Evolutionary conservation across 495 filamentous ascomycete genomes (phyloP), one percentile per base, ranked within the genome.

Genomic region (Copromyces sp.): DNA sequence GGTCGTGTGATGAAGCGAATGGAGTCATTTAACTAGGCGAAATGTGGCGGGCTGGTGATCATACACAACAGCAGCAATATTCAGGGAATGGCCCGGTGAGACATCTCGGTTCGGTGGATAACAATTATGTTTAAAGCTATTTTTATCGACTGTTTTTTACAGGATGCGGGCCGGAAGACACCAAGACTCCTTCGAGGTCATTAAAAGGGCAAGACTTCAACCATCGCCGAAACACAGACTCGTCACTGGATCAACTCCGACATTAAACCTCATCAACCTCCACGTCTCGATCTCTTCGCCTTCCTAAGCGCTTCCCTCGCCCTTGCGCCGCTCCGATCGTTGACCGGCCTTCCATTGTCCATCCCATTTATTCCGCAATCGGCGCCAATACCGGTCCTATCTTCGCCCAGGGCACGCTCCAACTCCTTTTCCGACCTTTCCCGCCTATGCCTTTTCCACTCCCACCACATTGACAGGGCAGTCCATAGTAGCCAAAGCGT

Each of bases 391-490:
- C 53, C 53, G 35, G 53, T 65, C 14, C 73, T 1, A 76, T 74
- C 24, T 72, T 69, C 17, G 75, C 59, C 32, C 75, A 71, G 39
- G 42, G 68, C 69, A 68, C 40, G 37, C 7, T 76, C 80, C n/a
- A 76, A 71, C 76, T 79, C 80, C 78, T 40, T 74, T 61, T 41
- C 71, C 45, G 20, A 69, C 65, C 29, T 35, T 16, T 35, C 12
- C 14, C 5, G 9, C 29, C 53, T 65, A 37, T 65, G 53, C 53
- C 29, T 65, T 35, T 65, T 65, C 53, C 29, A 65, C 29, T 65
- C 53, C 53, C 53, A 65, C 53, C 53, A 65, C 29, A 65, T 35
- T 14, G 53, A 65, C 53, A 65, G 16, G 53, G 53, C 29, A 4
- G 29, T 65, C 53, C 53, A 65, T 65, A 65, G 53, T 35, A 65